Percentiles rank a stretch among this genome's conserved stretches.
Conservation (phyloP, 371 early-diverging fungal species). For the Syncephalis fuscata region DNA sequence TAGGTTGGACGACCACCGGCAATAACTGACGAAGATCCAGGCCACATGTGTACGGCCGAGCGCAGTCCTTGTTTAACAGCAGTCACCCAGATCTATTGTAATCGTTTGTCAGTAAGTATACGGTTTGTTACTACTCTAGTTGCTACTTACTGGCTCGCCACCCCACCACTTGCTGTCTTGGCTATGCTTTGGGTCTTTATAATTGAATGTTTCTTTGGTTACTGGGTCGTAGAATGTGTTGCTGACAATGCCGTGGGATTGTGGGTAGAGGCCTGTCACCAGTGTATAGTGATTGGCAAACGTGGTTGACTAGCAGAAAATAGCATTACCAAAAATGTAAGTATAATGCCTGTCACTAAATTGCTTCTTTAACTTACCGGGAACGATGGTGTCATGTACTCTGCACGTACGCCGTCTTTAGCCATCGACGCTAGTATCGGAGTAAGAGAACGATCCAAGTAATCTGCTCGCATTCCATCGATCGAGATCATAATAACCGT, state of each 20-base stretch:
- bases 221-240: slow-evolving; percentile 74
- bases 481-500: slow-evolving; percentile 76
- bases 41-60: slow-evolving; percentile 77
- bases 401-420: slow-evolving; percentile 27
- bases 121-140: neutral
- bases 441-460: slow-evolving; percentile 56
- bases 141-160: slow-evolving; percentile 53
- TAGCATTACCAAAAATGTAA: too few relatives aligned
- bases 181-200: slow-evolving; percentile 35
- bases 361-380: slow-evolving; percentile 16
- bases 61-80: slow-evolving; percentile 40
- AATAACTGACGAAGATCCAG: slow-evolving; percentile 54
- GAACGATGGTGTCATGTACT: slow-evolving; percentile 56
- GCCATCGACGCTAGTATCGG: slow-evolving; percentile 18
- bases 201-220: slow-evolving; percentile 55
- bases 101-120: neutral
- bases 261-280: slow-evolving; percentile 82
- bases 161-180: slow-evolving; percentile 63
- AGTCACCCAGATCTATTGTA: slow-evolving; percentile 69
- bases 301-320: slow-evolving; percentile 30
- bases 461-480: slow-evolving; percentile 81
- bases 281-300: slow-evolving; percentile 92
- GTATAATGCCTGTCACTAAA: too few relatives aligned
- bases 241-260: slow-evolving; percentile 81
- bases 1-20: slow-evolving; percentile 41